These are phyloP conservation scores for Huntiella savannae DNA, from an alignment of 2,329 filamentous ascomycete species.

Conservation along the genomic window DNA sequence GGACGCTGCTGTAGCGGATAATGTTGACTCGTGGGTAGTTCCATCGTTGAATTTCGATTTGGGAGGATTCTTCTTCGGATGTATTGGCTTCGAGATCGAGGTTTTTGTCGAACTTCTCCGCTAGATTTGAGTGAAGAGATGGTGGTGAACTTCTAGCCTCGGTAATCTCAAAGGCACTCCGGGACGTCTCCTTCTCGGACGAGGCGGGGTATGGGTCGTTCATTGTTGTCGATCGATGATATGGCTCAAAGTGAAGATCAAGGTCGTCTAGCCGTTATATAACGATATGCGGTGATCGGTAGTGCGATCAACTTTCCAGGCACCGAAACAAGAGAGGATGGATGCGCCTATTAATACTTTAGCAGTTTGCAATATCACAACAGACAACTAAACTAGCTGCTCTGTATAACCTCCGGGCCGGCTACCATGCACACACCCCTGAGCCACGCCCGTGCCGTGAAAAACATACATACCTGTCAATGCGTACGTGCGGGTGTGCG, in stretches of 20 bases:
- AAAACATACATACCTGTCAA: too few species aligned
- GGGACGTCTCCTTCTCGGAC: background rate
- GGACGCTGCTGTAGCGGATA: constrained; percentile 37
- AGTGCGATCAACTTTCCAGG: too few species aligned
- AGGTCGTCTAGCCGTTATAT: background rate
- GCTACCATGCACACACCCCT: too few species aligned
- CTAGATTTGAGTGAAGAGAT: background rate
- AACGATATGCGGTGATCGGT: background rate
- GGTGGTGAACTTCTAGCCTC: background rate
- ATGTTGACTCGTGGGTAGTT: constrained; percentile 40
- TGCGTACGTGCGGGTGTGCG: too few species aligned
- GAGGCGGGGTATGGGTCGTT: background rate
- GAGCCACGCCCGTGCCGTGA: too few species aligned
- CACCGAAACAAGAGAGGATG: too few species aligned
- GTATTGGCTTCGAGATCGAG: background rate
- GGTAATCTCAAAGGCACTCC: too few species aligned
- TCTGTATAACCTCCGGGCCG: too few species aligned
- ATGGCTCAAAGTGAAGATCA: background rate
- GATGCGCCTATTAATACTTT: too few species aligned
- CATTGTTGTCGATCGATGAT: background rate
- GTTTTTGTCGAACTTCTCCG: constrained; percentile 5
- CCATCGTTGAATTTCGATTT: constrained; percentile 32
- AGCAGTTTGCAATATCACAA: too few species aligned
- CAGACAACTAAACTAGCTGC: too few species aligned
- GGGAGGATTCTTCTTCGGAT: constrained; percentile 6